Conservation (phyloP, 2,329 filamentous ascomycete genomes). For the Paradendryphiella salina region DNA sequence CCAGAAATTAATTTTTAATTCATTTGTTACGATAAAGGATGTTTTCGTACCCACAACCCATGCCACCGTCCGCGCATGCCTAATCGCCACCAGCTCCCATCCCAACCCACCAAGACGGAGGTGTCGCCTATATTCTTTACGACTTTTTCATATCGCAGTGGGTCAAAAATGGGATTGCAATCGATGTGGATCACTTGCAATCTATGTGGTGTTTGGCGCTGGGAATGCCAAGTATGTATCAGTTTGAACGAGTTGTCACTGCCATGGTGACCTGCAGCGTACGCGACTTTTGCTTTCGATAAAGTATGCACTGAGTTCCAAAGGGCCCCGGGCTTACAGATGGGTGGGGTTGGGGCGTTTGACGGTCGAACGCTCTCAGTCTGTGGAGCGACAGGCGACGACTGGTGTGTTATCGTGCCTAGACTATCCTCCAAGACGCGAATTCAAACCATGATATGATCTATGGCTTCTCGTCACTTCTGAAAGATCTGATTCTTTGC, state of each 20-base stretch:
- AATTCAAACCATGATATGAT: no score
- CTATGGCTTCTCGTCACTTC: background rate
- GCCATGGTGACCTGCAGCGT: no score
- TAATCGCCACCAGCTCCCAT: background rate
- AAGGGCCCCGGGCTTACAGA: no score
- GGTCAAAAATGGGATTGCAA: background rate
- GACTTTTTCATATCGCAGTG: background rate
- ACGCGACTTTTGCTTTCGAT: no score
- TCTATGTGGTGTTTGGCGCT: background rate
- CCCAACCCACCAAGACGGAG: background rate
- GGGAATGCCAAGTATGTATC: background rate
- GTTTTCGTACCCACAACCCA: background rate
- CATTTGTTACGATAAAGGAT: background rate
- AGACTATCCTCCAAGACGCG: no score
- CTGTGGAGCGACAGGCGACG: no score
- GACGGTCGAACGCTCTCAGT: no score
- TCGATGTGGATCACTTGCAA: background rate
- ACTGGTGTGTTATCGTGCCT: no score
- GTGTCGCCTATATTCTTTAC: background rate
- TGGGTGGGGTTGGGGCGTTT: no score
- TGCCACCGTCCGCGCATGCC: background rate
- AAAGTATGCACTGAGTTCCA: no score
- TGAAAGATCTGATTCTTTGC: no score
- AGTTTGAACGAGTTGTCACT: no score
- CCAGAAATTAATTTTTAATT: slow-evolving; percentile 12